Conservation (phyloP, 345 rosid species). For the Murraya paniculata region DNA sequence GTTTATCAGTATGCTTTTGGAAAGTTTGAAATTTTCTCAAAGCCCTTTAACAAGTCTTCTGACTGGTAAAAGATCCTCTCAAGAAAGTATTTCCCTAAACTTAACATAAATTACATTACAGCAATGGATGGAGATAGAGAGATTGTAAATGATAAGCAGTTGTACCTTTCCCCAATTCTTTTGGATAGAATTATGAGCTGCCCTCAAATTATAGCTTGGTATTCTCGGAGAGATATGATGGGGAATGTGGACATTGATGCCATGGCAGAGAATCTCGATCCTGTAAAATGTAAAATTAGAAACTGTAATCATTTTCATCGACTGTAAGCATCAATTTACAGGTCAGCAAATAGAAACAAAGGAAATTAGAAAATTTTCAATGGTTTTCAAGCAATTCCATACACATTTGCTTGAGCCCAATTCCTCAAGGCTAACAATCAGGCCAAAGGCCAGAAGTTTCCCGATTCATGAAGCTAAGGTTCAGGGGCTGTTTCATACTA, state of each 20-base stretch:
- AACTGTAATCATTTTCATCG: background rate
- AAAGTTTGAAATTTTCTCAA: background rate
- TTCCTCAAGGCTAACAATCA: background rate
- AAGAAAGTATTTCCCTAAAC: background rate
- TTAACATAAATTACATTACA: background rate
- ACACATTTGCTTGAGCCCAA: background rate
- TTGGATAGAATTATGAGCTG: constrained; percentile 73
- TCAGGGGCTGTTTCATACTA: background rate
- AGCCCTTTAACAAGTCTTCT: background rate
- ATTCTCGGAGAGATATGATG: constrained; percentile 81
- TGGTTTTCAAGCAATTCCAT: background rate
- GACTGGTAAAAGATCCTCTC: background rate
- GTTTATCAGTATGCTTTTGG: background rate
- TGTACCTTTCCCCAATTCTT: constrained; percentile 92
- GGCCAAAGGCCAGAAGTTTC: background rate
- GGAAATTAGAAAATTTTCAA: background rate
- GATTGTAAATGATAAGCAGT: background rate
- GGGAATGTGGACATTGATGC: constrained; percentile 81
- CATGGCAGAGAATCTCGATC: constrained; percentile 90
- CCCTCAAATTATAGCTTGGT: constrained; percentile 80
- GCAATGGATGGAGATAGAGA: background rate
- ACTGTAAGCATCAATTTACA: background rate
- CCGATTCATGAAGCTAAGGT: background rate
- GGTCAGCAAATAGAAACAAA: background rate
- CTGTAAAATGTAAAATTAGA: constrained; percentile 38